Conservation (phyloP, 805 yeast genomes). For the Yarrowia divulgata region DNA sequence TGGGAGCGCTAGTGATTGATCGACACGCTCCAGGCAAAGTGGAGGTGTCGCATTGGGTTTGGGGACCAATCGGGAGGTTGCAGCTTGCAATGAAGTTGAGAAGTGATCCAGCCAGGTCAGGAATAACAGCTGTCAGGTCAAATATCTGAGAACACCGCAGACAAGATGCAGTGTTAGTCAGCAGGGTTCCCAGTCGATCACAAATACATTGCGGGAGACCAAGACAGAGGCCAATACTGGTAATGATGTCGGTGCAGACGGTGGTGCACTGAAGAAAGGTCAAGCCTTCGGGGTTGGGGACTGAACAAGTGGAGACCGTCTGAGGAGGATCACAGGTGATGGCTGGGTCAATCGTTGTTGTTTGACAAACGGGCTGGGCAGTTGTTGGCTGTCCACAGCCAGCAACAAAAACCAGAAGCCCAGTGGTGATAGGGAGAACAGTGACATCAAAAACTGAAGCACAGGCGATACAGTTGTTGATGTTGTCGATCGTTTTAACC, state of each 20-base stretch:
- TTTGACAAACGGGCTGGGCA: conserved; percentile 4
- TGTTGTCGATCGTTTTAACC: not conserved
- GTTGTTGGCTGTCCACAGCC: conserved; percentile 8
- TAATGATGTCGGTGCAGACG: not conserved
- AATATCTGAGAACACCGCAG: conserved; percentile 8
- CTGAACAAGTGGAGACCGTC: conserved; percentile 1
- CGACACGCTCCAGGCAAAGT: conserved; percentile 17
- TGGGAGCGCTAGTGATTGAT: not conserved
- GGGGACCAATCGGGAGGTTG: conserved; percentile 9
- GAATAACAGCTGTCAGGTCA: conserved; percentile 2
- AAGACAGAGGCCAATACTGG: not conserved
- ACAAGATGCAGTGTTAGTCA: not conserved
- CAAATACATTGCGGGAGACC: not conserved
- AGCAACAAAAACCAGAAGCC: not conserved
- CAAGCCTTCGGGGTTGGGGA: conserved; percentile 8
- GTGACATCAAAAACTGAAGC: conserved; percentile 2
- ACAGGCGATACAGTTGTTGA: conserved; percentile 17
- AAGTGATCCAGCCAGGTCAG: not conserved
- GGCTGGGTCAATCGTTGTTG: conserved; percentile 12
- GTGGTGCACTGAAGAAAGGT: not conserved
- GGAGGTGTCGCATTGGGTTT: conserved; percentile 7
- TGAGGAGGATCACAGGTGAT: conserved; percentile 22
- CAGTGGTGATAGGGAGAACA: not conserved
- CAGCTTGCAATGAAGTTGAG: conserved; percentile 1
- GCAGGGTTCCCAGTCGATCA: not conserved